These are phyloP conservation scores for Cladosporium sp. DNA, from an alignment of 2,329 filamentous ascomycete genomes.

Conservation along the genomic window DNA sequence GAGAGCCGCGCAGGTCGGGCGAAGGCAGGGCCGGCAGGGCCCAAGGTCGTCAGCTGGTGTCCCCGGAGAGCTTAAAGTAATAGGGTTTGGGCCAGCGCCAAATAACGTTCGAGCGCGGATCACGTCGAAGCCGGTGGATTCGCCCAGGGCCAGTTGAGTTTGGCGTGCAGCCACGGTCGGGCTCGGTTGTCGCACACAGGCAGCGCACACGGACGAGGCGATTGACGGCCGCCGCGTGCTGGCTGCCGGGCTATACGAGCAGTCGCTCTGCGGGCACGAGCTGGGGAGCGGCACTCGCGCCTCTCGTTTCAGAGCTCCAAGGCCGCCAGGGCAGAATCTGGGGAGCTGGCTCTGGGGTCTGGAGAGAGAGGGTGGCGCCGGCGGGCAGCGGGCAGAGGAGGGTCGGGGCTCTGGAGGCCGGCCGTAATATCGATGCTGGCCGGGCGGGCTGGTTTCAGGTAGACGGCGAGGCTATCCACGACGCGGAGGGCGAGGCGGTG, in stretches of 20 bases:
- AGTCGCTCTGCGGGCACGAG: too few species aligned
- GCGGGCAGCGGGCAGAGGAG: neutral
- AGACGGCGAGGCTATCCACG: neutral
- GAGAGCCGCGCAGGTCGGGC: slow-evolving; percentile 3
- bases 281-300: too few species aligned
- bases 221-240: too few species aligned
- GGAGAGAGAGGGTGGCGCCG: slow-evolving; percentile 4
- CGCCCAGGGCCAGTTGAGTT: slow-evolving; percentile 10
- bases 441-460: slow-evolving; percentile 1
- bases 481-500: neutral
- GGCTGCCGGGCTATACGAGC: too few species aligned
- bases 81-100: slow-evolving; percentile 7
- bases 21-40: slow-evolving; percentile 1
- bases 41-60: slow-evolving; percentile 12
- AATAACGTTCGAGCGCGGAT: slow-evolving; percentile 10
- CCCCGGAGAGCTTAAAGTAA: slow-evolving; percentile 8
- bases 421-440: neutral
- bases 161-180: slow-evolving; percentile 4
- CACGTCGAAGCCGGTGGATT: slow-evolving; percentile 8
- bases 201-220: too few species aligned
- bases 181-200: too few species aligned
- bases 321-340: slow-evolving; percentile 5
- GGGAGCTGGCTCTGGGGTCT: slow-evolving; percentile 11
- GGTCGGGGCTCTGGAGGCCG: neutral
- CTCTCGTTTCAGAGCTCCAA: neutral